Evolutionary conservation across 192 early-diverging fungal species (phyloP), one percentile per base, ranked within the genome.

Genomic region (Podila verticillata): DNA sequence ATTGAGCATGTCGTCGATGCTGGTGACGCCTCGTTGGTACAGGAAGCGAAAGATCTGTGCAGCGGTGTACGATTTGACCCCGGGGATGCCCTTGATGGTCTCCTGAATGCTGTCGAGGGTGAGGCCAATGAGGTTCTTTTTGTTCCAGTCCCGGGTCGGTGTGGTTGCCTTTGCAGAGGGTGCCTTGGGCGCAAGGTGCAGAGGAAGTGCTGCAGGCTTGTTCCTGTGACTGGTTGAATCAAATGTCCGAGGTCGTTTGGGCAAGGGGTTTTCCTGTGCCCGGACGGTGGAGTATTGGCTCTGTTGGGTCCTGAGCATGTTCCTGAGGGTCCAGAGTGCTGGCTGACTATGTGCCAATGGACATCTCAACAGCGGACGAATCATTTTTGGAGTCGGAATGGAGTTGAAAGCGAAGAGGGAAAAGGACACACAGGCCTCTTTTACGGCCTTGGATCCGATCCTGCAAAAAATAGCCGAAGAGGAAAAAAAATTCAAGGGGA

Each of bases 1-100:
- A 56, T 86, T 88, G 7, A 85, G 65, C 87, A 95, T 93, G n/a
- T 91, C 90, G 29, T 90, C 85, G 51, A 95, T 91, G 54, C 68
- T 69, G 4, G 86, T 87, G 2, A 70, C 74, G n/a, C 93, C 93
- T 75, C 85, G 68, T 44, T 81, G 80, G 54, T 87, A 87, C 48
- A 87, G 71, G 57, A 74, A 81, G 0, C 74, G 62, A 82, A 82
- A 87, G 29, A 87, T 73, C 58, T 87, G 86, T 19, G n/a, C 26
- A 4, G 84, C 75, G 0, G 84, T 85, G 56, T 73, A 87, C 15
- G 75, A 75, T 32, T 85, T 85, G n/a, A 60, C 39, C 19, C 68
- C 68, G 5, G 73, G 20, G 15, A 86, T 57, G 6, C 60, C 58
- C 49, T 66, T 44, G 39, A 86, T 36, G 20, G 81, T 83, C 7